A percentile compares a stretch with the other conserved stretches of the same genome.
Evolutionary conservation across 768 basidiomycete species (phyloP).

Genomic region (Suillus discolor): DNA sequence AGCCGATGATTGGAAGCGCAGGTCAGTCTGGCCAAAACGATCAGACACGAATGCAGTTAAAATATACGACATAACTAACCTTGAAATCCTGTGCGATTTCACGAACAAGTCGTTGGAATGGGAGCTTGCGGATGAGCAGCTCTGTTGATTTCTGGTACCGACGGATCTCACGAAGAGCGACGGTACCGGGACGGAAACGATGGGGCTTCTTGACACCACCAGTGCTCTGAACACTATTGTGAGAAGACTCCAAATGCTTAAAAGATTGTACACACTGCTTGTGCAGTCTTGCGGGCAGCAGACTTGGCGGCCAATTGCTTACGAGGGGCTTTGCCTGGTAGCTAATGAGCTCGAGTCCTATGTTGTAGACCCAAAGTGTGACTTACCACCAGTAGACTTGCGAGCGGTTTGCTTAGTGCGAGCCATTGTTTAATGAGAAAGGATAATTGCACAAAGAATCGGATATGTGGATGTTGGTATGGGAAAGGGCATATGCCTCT

Average conservation of each 20-base stretch:
- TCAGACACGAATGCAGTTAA: not conserved
- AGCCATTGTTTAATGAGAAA: slow-evolving; percentile 47
- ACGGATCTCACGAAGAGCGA: slow-evolving; percentile 88
- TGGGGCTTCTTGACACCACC: slow-evolving; percentile 96
- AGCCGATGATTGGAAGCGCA: slow-evolving; percentile 90
- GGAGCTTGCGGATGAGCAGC: slow-evolving; percentile 83
- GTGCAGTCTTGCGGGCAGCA: slow-evolving; percentile 54
- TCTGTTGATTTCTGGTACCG: slow-evolving; percentile 90
- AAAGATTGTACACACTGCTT: slow-evolving; percentile 37
- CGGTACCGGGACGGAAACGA: slow-evolving; percentile 82
- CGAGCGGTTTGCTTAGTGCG: slow-evolving; percentile 79
- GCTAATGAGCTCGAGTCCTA: not conserved
- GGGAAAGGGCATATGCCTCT: not conserved
- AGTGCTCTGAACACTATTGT: slow-evolving; percentile 52
- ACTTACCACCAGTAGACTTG: slow-evolving; percentile 73
- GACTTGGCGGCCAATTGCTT: slow-evolving; percentile 75
- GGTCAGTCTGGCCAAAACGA: slow-evolving; percentile 52
- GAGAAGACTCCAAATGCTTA: slow-evolving; percentile 12
- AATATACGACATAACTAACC: slow-evolving; percentile 27
- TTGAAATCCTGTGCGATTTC: slow-evolving; percentile 94
- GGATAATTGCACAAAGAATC: not conserved
- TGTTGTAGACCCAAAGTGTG: not conserved
- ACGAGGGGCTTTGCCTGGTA: slow-evolving; percentile 61
- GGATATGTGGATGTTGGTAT: slow-evolving; percentile 11
- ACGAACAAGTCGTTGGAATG: slow-evolving; percentile 88